Evolutionary conservation across 2,329 filamentous ascomycete species (phyloP).

Genomic region (Penicillium sp.): DNA sequence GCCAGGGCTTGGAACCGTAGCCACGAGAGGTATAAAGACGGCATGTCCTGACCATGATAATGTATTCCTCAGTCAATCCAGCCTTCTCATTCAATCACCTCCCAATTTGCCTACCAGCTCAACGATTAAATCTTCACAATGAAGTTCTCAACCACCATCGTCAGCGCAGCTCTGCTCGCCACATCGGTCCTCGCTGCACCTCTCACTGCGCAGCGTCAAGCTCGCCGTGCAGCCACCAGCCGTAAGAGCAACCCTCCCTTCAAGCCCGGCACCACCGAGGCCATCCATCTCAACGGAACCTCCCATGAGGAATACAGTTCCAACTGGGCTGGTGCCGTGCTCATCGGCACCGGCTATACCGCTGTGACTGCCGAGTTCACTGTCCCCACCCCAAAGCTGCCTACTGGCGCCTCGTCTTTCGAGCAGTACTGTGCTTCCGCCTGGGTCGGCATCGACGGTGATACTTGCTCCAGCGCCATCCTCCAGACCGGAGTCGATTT

Average conservation of each 20-base stretch:
- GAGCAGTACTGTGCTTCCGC: conserved; percentile 50
- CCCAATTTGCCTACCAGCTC: no score
- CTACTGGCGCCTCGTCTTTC: conserved; percentile 33
- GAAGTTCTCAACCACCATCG: conserved; percentile 49
- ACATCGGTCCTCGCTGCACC: conserved; percentile 51
- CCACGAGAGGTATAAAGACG: neutral
- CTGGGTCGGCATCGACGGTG: conserved; percentile 62
- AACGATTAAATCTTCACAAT: conserved; percentile 40
- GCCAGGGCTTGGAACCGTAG: neutral
- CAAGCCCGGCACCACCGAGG: conserved; percentile 28
- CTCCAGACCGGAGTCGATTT: conserved; percentile 60
- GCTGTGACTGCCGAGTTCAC: conserved; percentile 55
- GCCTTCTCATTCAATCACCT: neutral
- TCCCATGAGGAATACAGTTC: conserved; percentile 49
- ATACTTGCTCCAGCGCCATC: conserved; percentile 55
- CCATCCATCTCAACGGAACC: conserved; percentile 34
- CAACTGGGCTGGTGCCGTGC: conserved; percentile 62
- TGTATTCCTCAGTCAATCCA: neutral
- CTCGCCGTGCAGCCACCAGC: conserved; percentile 26
- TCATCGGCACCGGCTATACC: conserved; percentile 52
- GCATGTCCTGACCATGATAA: neutral
- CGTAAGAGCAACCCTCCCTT: conserved; percentile 33
- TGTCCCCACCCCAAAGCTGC: conserved; percentile 49
- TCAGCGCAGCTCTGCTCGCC: conserved; percentile 43
- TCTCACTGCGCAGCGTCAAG: conserved; percentile 46